Evolutionary conservation across 2,329 filamentous ascomycete species (phyloP), one percentile per base, ranked within the genome.

Genomic region (Pestalotiopsis sp.): DNA sequence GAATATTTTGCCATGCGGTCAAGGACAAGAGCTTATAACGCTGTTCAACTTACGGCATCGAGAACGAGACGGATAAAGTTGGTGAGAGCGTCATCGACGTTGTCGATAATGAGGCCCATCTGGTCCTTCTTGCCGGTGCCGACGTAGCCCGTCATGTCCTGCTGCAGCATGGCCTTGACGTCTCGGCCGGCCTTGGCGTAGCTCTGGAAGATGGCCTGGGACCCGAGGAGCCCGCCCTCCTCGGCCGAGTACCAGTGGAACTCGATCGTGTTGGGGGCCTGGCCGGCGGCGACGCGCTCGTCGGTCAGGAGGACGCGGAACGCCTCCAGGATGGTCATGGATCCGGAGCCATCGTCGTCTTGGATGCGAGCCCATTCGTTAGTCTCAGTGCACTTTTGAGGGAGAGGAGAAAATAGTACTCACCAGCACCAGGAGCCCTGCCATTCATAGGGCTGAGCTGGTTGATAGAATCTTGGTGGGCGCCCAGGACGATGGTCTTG

Each of bases 221-320:
- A 92, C 61, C 93, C 93, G 1, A 95, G 86, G 57, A 96, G 83
- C 14, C 93, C 93, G 9, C 91, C 92, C 77, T 96, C 93, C 75
- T 96, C 93, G 1, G 92, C 93, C 3, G 90, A 91, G 80, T 95
- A 95, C 92, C 92, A 96, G 78, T 95, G 92, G 79, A 95, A 95
- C 81, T 96, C 93, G 69, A 96, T 81, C 0, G 92, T 94, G 78
- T 95, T 94, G 70, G 87, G 81, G 7, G 87, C 89, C 69, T 88
- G 85, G 45, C 91, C 92, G 20, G 85, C 82, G 4, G 88, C 82
- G 67, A 95, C 85, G 57, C 88, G 85, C 9, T 89, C 82, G 45
- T 90, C 89, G 68, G 86, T 86, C 65, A 94, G 84, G 13, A 95
- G 84, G 59, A 92, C 91, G 13, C 92, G 87, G 70, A 96, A 83